A percentile compares a stretch with the other conserved stretches of the same genome.
Evolutionary conservation across 768 basidiomycete genomes (phyloP).

Genomic region (Xanthoconium stramineum): DNA sequence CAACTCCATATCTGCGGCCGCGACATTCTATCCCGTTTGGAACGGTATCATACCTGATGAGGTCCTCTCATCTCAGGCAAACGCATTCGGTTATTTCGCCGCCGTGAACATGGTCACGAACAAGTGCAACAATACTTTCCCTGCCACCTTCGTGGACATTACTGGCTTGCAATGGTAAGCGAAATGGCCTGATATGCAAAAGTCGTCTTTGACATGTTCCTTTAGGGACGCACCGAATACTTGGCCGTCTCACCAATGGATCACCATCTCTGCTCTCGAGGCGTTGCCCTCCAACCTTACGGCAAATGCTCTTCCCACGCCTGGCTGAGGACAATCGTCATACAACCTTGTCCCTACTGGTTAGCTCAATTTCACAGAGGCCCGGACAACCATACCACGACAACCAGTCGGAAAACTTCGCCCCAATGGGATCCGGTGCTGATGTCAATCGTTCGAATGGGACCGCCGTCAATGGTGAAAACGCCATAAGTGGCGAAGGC

Average conservation of each 20-base stretch:
- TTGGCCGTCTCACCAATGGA: slow-evolving; percentile 87
- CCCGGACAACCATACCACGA: slow-evolving; percentile 52
- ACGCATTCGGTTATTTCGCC: slow-evolving; percentile 71
- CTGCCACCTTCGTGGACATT: slow-evolving; percentile 66
- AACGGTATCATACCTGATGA: slow-evolving; percentile 77
- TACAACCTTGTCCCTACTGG: slow-evolving; percentile 70
- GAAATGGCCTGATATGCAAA: not conserved
- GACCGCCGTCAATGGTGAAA: slow-evolving; percentile 68
- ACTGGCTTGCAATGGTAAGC: slow-evolving; percentile 79
- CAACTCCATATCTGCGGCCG: slow-evolving; percentile 64
- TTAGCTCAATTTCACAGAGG: slow-evolving; percentile 79
- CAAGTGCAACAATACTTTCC: slow-evolving; percentile 84
- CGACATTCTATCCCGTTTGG: slow-evolving; percentile 85
- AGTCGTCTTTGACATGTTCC: not conserved
- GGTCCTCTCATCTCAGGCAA: slow-evolving; percentile 49
- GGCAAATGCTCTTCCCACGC: slow-evolving; percentile 49
- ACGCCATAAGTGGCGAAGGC: slow-evolving; percentile 54
- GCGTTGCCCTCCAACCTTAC: slow-evolving; percentile 74
- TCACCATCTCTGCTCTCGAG: slow-evolving; percentile 71
- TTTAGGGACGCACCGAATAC: slow-evolving; percentile 78
- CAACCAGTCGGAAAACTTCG: slow-evolving; percentile 40
- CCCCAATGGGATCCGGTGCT: slow-evolving; percentile 48
- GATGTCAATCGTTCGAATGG: slow-evolving; percentile 58
- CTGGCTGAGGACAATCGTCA: slow-evolving; percentile 48
- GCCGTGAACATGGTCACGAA: slow-evolving; percentile 74